A percentile compares a stretch with the other conserved stretches of the same genome.
phyloP scores from a whole-genome alignment of 805 yeast species.

The Scheffersomyces lignosus region DNA sequence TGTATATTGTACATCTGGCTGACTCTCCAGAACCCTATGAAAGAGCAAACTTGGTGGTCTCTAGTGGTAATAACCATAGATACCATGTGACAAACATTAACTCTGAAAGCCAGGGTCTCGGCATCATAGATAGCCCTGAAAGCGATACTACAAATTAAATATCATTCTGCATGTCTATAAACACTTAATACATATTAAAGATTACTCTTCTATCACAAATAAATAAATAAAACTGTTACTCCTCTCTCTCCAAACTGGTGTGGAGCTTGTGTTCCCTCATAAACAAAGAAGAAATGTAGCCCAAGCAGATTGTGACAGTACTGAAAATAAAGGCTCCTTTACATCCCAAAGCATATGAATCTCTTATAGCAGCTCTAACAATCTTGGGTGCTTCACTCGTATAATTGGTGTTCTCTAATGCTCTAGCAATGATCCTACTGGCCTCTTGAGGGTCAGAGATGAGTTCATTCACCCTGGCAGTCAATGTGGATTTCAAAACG shows the following conservation, averaged over 20 bases:
- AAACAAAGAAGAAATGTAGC: conserved; percentile 42
- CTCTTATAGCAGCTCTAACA: conserved; percentile 46
- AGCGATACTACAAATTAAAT: no score
- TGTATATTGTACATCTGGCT: conserved; percentile 6
- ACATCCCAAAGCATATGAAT: conserved; percentile 53
- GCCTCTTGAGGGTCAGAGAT: conserved; percentile 38
- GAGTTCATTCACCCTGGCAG: conserved; percentile 6
- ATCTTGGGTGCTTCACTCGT: conserved; percentile 53
- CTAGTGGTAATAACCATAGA: conserved; percentile 19
- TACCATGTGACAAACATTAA: conserved; percentile 14
- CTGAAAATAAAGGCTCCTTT: conserved; percentile 56
- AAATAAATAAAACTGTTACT: conserved; percentile 2
- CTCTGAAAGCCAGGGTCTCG: no score
- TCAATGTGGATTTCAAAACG: conserved; percentile 31
- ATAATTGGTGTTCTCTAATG: conserved; percentile 58
- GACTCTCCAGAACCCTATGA: conserved; percentile 2
- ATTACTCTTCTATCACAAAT: no score
- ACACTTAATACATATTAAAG: no score
- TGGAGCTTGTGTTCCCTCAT: conserved; percentile 62
- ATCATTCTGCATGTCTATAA: no score
- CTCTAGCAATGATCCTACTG: conserved; percentile 46
- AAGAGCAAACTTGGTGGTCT: conserved; percentile 12
- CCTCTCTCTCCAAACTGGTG: conserved; percentile 47
- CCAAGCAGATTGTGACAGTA: conserved; percentile 37
- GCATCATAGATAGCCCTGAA: no score